Percentiles rank a stretch among this genome's conserved stretches.
Evolutionary conservation across 2,329 filamentous ascomycete genomes (phyloP).

Genomic region (Colletotrichum karsti): DNA sequence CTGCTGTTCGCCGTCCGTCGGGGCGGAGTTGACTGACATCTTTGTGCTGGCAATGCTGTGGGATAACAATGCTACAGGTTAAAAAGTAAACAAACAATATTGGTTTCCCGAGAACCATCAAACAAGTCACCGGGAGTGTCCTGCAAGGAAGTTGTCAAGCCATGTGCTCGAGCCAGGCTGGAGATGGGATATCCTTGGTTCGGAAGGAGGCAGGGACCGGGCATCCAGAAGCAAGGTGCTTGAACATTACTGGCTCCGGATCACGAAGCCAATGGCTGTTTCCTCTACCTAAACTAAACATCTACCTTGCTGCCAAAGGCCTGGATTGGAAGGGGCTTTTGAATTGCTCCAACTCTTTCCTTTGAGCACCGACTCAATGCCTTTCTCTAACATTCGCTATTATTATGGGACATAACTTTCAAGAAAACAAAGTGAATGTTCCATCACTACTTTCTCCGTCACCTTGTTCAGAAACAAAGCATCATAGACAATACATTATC

Average conservation of each 20-base stretch:
- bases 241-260: not conserved
- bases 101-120: not conserved
- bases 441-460: too few relatives aligned
- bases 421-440: too few relatives aligned
- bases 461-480: too few relatives aligned
- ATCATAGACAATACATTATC: too few relatives aligned
- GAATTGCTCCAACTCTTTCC: too few relatives aligned
- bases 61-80: not conserved
- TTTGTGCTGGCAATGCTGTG: not conserved
- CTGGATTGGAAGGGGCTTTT: too few relatives aligned
- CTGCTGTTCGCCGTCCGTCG: not conserved
- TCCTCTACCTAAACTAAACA: too few relatives aligned
- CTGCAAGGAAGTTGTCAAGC: not conserved
- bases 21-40: conserved; percentile 14
- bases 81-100: conserved; percentile 17
- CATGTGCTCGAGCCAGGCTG: not conserved
- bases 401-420: too few relatives aligned
- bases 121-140: not conserved
- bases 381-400: too few relatives aligned
- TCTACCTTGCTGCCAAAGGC: too few relatives aligned
- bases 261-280: not conserved
- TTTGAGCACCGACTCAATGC: too few relatives aligned
- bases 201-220: not conserved
- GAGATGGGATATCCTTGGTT: conserved; percentile 13
- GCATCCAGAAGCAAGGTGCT: not conserved